Percentiles rank a stretch among this genome's conserved stretches.
Conservation (phyloP, 2,329 filamentous ascomycete species). For the Macrophomina pseudophaseolina region DNA sequence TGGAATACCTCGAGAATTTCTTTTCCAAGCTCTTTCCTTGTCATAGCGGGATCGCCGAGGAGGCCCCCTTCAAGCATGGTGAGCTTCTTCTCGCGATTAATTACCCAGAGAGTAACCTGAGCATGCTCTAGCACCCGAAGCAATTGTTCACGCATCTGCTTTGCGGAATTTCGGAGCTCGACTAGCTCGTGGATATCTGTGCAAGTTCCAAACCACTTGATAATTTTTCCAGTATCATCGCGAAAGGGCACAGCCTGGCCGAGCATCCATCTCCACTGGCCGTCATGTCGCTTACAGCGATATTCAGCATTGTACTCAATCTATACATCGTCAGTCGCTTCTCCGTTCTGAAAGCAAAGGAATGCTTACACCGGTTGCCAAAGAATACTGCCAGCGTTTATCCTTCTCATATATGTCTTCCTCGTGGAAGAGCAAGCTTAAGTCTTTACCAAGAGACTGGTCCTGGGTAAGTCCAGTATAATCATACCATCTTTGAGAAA, state of each 20-base stretch:
- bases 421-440: conserved; percentile 69
- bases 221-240: conserved; percentile 69
- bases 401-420: conserved; percentile 67
- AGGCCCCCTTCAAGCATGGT: conserved; percentile 74
- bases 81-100: conserved; percentile 66
- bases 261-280: conserved; percentile 80
- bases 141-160: conserved; percentile 71
- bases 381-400: conserved; percentile 64
- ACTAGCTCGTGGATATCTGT: conserved; percentile 80
- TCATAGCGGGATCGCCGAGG: conserved; percentile 43
- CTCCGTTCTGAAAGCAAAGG: background rate
- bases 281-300: conserved; percentile 68
- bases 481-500: conserved; percentile 77
- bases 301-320: conserved; percentile 74
- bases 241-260: conserved; percentile 72
- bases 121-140: conserved; percentile 75
- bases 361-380: conserved; percentile 61
- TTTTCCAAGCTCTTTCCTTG: conserved; percentile 57
- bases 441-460: conserved; percentile 66
- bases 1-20: conserved; percentile 69
- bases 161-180: conserved; percentile 68
- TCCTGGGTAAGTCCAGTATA: conserved; percentile 72
- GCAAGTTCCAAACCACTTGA: conserved; percentile 82
- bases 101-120: conserved; percentile 75
- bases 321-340: conserved; percentile 1